Percentiles rank a stretch among this genome's conserved stretches.
Evolutionary conservation across 495 filamentous ascomycete species (phyloP).

Genomic region (Aspergillus biplanus): DNA sequence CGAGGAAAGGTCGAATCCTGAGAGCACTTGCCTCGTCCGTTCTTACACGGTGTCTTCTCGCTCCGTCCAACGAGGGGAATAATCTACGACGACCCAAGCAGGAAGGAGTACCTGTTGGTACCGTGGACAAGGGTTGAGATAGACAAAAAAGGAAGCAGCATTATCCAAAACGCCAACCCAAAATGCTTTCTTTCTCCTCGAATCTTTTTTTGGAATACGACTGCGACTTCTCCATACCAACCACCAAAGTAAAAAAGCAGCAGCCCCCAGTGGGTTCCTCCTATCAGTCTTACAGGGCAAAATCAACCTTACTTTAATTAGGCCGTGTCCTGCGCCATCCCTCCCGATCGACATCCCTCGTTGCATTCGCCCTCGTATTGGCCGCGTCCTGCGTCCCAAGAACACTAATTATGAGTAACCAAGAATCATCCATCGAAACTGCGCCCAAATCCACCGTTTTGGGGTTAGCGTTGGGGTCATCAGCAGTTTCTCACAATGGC

Average conservation of each 20-base stretch:
- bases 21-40: neutral
- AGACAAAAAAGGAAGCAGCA: neutral
- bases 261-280: too few species aligned
- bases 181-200: neutral
- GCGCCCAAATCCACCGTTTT: too few species aligned
- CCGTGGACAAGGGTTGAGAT: neutral
- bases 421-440: too few species aligned
- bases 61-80: too few species aligned
- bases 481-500: too few species aligned
- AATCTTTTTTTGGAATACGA: neutral
- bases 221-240: neutral
- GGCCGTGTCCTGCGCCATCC: neutral
- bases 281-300: too few species aligned
- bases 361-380: neutral
- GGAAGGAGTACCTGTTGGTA: neutral
- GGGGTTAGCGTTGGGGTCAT: too few species aligned
- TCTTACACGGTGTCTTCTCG: neutral
- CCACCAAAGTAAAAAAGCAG: neutral
- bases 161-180: neutral
- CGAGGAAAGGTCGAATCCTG: neutral
- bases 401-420: too few species aligned
- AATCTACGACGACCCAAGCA: too few species aligned
- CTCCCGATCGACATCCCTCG: conserved; percentile 9
- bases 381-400: too few species aligned
- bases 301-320: neutral